A percentile compares a stretch with the other conserved stretches of the same genome.
These are phyloP conservation scores for Aspergillus egyptiacus DNA, from an alignment of 495 filamentous ascomycete species.

Conservation along the genomic window DNA sequence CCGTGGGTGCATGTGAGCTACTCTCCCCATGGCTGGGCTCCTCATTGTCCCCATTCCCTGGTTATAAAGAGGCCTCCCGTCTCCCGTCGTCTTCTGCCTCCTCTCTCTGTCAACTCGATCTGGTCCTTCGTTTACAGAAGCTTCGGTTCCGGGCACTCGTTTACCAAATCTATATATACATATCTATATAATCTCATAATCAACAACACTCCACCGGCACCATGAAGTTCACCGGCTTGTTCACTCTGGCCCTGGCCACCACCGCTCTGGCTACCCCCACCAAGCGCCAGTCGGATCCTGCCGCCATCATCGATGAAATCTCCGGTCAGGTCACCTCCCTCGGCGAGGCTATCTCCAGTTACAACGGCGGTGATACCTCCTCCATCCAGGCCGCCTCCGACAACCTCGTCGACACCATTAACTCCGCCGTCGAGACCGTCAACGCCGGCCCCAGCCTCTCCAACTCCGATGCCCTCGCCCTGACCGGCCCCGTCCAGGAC, in stretches of 20 bases:
- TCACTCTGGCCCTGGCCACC: constrained; percentile 28
- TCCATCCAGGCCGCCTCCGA: constrained; percentile 28
- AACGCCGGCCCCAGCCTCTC: constrained; percentile 19
- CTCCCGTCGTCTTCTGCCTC: neutral
- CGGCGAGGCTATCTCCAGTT: constrained; percentile 31
- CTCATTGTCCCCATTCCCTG: neutral
- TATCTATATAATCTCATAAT: constrained; percentile 9
- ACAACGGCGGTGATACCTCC: constrained; percentile 26
- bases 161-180: constrained; percentile 23
- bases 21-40: neutral
- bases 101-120: constrained; percentile 14
- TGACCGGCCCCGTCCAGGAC: constrained; percentile 29
- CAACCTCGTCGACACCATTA: constrained; percentile 30
- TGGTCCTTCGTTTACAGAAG: constrained; percentile 10
- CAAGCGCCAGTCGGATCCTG: constrained; percentile 24
- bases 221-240: constrained; percentile 38
- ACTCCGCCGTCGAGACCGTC: constrained; percentile 24
- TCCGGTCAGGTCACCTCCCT: constrained; percentile 26
- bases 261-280: constrained; percentile 23
- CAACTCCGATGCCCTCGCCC: constrained; percentile 25
- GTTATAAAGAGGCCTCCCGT: constrained; percentile 18
- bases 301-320: constrained; percentile 29
- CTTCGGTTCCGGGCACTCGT: constrained; percentile 20
- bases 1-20: constrained; percentile 17
- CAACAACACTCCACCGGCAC: constrained; percentile 17